phyloP scores from a whole-genome alignment of 129 eudicot species.

The Daucus carota region DH1_v3.0 NC_030387.2:9956001-9956500 shows the following conservation, averaged over 20 bases:
- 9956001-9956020: no score
- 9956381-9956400: slow-evolving; percentile 55
- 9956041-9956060: no score
- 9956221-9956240: no score
- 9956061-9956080: no score
- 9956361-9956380: slow-evolving; percentile 19
- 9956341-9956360: slow-evolving; percentile 48
- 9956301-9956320: neutral
- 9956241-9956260: neutral
- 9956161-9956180: no score
- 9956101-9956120: no score
- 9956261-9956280: neutral
- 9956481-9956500: neutral
- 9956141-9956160: no score
- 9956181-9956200: no score
- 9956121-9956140: no score
- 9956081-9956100: no score
- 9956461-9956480: neutral
- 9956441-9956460: slow-evolving; percentile 49
- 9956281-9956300: neutral
- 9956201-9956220: no score
- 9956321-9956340: slow-evolving; percentile 14
- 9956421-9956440: slow-evolving; percentile 63
- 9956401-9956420: slow-evolving; percentile 80
- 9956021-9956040: no score